Conservation (phyloP, 495 filamentous ascomycete genomes). For the Penicillium lividum region DNA sequence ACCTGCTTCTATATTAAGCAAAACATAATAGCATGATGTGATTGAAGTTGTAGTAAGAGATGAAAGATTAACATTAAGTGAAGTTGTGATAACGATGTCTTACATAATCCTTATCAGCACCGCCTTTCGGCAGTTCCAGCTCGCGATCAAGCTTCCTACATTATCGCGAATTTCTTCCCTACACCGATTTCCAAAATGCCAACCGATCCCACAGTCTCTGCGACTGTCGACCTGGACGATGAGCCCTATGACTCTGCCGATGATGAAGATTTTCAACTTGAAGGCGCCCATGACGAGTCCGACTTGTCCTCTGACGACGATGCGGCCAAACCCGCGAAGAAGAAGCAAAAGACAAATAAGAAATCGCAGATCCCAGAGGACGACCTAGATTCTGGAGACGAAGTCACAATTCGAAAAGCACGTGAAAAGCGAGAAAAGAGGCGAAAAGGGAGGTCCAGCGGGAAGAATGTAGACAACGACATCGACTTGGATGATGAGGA, state of each 20-base stretch:
- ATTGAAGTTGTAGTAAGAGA: background rate
- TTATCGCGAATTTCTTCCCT: background rate
- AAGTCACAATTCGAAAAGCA: conserved; percentile 67
- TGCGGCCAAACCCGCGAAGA: conserved; percentile 38
- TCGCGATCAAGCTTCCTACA: conserved; percentile 10
- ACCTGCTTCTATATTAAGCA: background rate
- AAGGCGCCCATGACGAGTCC: conserved; percentile 50
- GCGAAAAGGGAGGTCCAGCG: conserved; percentile 43
- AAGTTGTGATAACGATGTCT: too few relatives aligned
- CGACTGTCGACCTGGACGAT: conserved; percentile 41
- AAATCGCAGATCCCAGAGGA: conserved; percentile 29
- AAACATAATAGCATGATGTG: background rate
- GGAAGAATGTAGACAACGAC: conserved; percentile 52
- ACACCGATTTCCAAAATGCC: conserved; percentile 26
- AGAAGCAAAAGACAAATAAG: conserved; percentile 42
- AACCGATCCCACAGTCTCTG: conserved; percentile 18
- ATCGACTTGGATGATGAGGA: conserved; percentile 56
- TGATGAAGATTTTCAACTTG: conserved; percentile 73
- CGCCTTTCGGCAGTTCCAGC: conserved; percentile 25
- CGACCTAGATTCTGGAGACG: conserved; percentile 70
- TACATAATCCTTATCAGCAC: conserved; percentile 28
- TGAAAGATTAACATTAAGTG: too few relatives aligned
- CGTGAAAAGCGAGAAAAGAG: conserved; percentile 55
- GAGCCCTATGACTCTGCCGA: conserved; percentile 70
- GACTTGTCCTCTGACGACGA: conserved; percentile 43